Evolutionary conservation across 2,329 filamentous ascomycete genomes (phyloP), one percentile per base, ranked within the genome.

Genomic region (Pseudogymnoascus sp.): DNA sequence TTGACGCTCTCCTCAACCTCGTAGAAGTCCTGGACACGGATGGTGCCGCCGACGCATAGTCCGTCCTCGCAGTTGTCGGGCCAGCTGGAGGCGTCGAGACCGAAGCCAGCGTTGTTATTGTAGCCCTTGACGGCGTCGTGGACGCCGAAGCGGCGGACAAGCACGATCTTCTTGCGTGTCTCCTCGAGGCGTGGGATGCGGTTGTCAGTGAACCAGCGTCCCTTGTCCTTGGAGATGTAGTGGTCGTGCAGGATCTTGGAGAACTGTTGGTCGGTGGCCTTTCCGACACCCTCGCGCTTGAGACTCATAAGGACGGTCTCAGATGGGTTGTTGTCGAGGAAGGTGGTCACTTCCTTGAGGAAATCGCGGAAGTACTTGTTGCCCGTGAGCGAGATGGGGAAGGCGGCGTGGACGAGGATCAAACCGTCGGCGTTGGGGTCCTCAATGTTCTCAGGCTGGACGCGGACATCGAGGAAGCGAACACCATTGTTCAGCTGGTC

Each of bases 21-120:
- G 79, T 95, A 97, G 74, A 93, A 97, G 76, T 97, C 94, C 76
- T 97, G 94, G 41, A 97, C 86, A 66, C 89, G 86, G 62, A 97
- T 84, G 65, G 86, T 79, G 3, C 90, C 91, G 68, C 85, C 86
- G 7, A 83, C 82, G 57, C 83, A 84, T 35, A 78, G 79, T 61
- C 89, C 87, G 70, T 95, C 85, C 33, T 88, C 85, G 64, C 89
- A 90, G 75, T 97, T 97, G 75, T 97, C 89, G 0, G 89, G 90
- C 93, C 93, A 97, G 58, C 72, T 72, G 64, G 82, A 79, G 20
- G 80, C 84, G 70, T 88, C 83, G 53, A 88, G 80, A 43, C 81
- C 84, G 74, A 77, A 84, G 57, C 81, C 82, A 43, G 76, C 78
- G 39, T 76, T 77, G 20, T 62, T 59, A 74, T 82, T 78, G 68